Evolutionary conservation across 2,329 filamentous ascomycete species (phyloP).

Genomic region (Aspergillus sclerotialis): DNA sequence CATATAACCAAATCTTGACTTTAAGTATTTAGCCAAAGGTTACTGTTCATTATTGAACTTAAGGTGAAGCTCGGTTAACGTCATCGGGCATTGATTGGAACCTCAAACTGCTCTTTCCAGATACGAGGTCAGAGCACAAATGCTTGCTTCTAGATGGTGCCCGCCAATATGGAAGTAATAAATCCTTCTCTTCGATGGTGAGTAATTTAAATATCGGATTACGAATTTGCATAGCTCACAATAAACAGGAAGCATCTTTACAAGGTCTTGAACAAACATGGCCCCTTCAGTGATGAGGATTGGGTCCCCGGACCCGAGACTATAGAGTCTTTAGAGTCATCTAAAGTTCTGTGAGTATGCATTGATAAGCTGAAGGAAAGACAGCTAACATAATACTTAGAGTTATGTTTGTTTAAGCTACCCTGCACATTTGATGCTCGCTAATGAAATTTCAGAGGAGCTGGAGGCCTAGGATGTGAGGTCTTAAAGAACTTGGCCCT

Average conservation of each 20-base stretch:
- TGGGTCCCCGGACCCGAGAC: conserved; percentile 46
- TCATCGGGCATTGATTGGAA: no score
- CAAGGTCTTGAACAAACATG: conserved; percentile 65
- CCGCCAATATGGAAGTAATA: conserved; percentile 9
- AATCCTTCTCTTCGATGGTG: conserved; percentile 13
- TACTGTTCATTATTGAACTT: no score
- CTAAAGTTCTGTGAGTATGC: conserved; percentile 64
- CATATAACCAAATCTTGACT: no score
- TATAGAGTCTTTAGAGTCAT: conserved; percentile 54
- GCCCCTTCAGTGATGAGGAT: conserved; percentile 71
- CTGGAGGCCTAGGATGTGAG: conserved; percentile 90
- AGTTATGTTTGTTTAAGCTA: conserved; percentile 42
- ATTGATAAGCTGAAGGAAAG: neutral
- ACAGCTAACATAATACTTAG: conserved; percentile 28
- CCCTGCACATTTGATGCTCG: conserved; percentile 7
- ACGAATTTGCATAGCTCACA: conserved; percentile 9
- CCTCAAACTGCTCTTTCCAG: no score
- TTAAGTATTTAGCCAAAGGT: no score
- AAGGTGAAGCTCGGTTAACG: no score
- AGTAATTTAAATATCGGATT: neutral
- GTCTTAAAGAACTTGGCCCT: conserved; percentile 94
- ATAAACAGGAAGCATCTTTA: conserved; percentile 70
- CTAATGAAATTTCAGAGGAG: conserved; percentile 58
- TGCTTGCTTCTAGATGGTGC: no score
- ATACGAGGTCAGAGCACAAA: no score